Conservation (phyloP, 208 protist genomes). For the Leishmania braziliensis region DNA sequence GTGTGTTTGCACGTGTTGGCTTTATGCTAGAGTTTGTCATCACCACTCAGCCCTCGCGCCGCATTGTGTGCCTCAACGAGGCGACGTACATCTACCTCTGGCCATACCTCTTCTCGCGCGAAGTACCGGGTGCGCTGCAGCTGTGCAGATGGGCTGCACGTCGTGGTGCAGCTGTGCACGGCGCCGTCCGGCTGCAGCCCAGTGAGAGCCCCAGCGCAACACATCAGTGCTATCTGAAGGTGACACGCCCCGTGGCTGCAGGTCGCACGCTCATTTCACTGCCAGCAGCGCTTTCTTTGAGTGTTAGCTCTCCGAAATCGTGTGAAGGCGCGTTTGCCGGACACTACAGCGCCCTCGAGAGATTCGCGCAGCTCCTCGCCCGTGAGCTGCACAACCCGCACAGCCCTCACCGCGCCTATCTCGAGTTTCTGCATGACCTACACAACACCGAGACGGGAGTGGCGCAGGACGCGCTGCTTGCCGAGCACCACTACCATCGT, state of each 20-base stretch:
- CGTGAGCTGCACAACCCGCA: conserved; percentile 73
- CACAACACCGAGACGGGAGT: conserved; percentile 70
- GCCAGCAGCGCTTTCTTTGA: conserved; percentile 49
- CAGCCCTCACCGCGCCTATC: conserved; percentile 61
- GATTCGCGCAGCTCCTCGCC: conserved; percentile 50
- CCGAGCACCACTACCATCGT: conserved; percentile 15
- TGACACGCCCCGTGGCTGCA: conserved; percentile 43
- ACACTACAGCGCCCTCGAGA: conserved; percentile 44
- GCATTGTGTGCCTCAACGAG: conserved; percentile 66
- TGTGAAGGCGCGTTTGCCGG: conserved; percentile 26
- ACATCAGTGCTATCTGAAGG: conserved; percentile 39
- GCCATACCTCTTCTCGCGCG: conserved; percentile 66
- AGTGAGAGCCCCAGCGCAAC: conserved; percentile 5
- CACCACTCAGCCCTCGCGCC: conserved; percentile 35
- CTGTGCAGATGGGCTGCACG: conserved; percentile 72
- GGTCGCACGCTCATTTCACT: conserved; percentile 63
- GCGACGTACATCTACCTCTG: conserved; percentile 68
- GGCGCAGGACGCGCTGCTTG: conserved; percentile 20
- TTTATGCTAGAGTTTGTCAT: conserved; percentile 57
- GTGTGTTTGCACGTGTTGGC: neutral
- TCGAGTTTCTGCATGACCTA: conserved; percentile 87
- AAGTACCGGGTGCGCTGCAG: conserved; percentile 59
- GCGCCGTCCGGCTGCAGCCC: conserved; percentile 52
- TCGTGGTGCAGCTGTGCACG: conserved; percentile 66
- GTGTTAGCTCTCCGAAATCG: conserved; percentile 13